Base-by-base conservation (phyloP, 345 rosid genomes). In the Aegle marmelos region DNA sequence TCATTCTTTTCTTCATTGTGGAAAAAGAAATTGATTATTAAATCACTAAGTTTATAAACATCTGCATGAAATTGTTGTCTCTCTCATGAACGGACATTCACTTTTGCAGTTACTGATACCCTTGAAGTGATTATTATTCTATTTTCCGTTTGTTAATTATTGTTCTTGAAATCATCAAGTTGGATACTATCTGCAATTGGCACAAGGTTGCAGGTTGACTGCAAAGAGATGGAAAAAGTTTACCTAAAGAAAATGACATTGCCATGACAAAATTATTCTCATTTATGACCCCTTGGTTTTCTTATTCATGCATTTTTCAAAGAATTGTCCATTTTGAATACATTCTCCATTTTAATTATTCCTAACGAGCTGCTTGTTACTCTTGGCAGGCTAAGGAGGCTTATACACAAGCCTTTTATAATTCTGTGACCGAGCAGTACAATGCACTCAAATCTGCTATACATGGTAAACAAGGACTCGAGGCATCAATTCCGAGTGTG, bases 381-480 rank as follows among this genome's bases (percentile, higher is more conserved):
- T 82, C 33, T 76, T 76, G 64, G 71, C 92, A 93, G 99, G 97
- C 93, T 9, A 91, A 90, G 84, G 91, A 87, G 81, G 89, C 76
- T 19, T 96, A 84, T 60, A 27, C 90, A 63, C 80, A 79, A 82
- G 85, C 86, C 19, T 77, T 93, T 19, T 90, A 90, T 79, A 73
- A 87, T 25, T 90, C 94, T 39, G 92, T 90, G 25, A 75, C 63
- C 17, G 91, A 85, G 72, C 99, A 96, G 71, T 92, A 96, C 88
- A 80, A 85, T 68, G 87, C 86, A 65, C 88, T 96, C 61, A 83
- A 87, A 81, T 84, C 91, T 45, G 98, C 97, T n/a, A 75, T 93
- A 71, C 85, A 85, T 73, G 88, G 90, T 27, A 84, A 87, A 79
- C 85, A 37, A 83, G 94, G 97, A 74, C 69, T 86, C n/a, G 84